Evolutionary conservation across 345 rosid species (phyloP), one percentile per base, ranked within the genome.

Genomic region (Gossypium sturtianum): DNA sequence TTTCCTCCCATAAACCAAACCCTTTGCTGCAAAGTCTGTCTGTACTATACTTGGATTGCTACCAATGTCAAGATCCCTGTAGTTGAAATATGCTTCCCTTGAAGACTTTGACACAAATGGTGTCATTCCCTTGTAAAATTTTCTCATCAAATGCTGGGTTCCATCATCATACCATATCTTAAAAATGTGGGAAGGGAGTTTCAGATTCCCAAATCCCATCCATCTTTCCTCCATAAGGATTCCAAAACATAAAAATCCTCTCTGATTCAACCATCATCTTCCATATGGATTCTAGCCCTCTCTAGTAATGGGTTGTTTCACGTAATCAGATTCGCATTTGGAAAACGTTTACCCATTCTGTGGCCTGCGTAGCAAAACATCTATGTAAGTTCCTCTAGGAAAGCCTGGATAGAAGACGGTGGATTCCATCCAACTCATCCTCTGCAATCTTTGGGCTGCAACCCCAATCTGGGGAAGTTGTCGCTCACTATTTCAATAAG

Each of bases 21-120:
- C 41, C 89, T 48, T 76, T 17, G 80, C 86, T 7, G 6, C 66
- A 62, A 62, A 62, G n/a, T 83, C 80, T 23, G 77, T 71, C 25
- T 81, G 77, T 48, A 47, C 73, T 54, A 0, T 25, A 87, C 13
- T 48, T 2, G 13, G 52, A 1, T 72, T 78, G 2, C 47, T 76
- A 12, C 97, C 96, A 2, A 92, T 69, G 58, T 90, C 93, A 63
- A 90, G 82, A 79, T 92, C 96, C 44, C 92, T 89, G 52, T 90
- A 90, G 70, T 82, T 87, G 9, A 89, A 51, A 48, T 79, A 90
- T 12, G 93, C 87, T 11, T 72, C 82, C 57, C 97, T 86, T 2
- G 93, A 95, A 1, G 81, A 78, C 69, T 84, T 86, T 3, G 88
- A 81, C 27, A 83, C 87, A 54, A 54, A 86, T 23, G 84, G 80